A percentile compares a stretch with the other conserved stretches of the same genome.
Conservation (phyloP, 805 yeast genomes). For the Candida suzukii region DNA sequence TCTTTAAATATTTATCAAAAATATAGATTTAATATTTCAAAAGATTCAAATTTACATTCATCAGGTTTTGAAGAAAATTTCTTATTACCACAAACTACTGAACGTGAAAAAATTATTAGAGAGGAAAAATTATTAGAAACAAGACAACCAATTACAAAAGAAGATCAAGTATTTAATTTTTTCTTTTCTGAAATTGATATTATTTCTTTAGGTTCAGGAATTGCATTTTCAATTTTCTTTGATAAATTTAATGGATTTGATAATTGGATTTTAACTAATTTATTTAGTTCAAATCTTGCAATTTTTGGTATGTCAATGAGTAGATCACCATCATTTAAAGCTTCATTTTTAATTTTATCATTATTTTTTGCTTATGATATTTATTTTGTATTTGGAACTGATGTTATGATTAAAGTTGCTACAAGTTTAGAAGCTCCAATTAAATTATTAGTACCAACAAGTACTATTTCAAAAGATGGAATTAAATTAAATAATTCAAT, state of each 20-base stretch:
- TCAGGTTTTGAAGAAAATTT: constrained; percentile 30
- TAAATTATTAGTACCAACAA: constrained; percentile 38
- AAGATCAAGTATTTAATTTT: constrained; percentile 27
- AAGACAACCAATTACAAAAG: constrained; percentile 14
- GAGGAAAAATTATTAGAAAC: constrained; percentile 17
- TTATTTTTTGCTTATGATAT: constrained; percentile 57
- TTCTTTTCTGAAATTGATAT: constrained; percentile 27
- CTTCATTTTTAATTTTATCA: constrained; percentile 36
- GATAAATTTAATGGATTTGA: constrained; percentile 16
- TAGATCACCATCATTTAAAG: constrained; percentile 35
- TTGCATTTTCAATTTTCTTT: constrained; percentile 11
- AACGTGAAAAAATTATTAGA: constrained; percentile 21
- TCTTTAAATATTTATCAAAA: constrained; percentile 26
- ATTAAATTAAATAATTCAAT: constrained; percentile 22
- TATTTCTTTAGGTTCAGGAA: constrained; percentile 14
- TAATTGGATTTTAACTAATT: constrained; percentile 43
- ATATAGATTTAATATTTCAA: constrained; percentile 33
- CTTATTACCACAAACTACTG: constrained; percentile 22
- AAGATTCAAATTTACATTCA: constrained; percentile 30
- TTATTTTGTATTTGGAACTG: constrained; percentile 59
- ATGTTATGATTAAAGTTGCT: constrained; percentile 60
- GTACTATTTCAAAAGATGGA: constrained; percentile 6
- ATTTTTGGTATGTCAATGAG: constrained; percentile 33
- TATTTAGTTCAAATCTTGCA: constrained; percentile 34
- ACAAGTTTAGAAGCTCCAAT: constrained; percentile 46